phyloP scores from a whole-genome alignment of 2,329 filamentous ascomycete species.

The Fusarium sp. region DNA sequence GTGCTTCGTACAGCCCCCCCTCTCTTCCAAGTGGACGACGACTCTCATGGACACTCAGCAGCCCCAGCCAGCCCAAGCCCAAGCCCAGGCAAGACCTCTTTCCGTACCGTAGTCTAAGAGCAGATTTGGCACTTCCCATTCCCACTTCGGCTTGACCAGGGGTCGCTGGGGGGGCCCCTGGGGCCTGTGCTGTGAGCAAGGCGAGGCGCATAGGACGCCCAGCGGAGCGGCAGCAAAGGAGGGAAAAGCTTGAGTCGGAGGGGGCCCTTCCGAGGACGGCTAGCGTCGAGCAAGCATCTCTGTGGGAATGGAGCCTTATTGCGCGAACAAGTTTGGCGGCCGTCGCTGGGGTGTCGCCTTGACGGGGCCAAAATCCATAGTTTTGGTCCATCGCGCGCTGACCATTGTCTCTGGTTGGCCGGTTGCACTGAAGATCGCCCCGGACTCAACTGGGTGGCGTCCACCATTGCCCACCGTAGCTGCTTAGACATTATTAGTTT shows the following conservation, averaged over 20 bases:
- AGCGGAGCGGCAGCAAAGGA: constrained; percentile 21
- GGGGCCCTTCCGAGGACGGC: constrained; percentile 32
- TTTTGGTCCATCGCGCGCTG: constrained; percentile 30
- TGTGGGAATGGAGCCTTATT: constrained; percentile 43
- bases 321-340: constrained; percentile 44
- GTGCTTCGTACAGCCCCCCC: constrained; percentile 2
- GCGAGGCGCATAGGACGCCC: constrained; percentile 20
- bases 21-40: not conserved
- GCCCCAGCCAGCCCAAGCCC: not conserved
- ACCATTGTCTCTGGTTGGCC: constrained; percentile 35
- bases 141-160: constrained; percentile 27
- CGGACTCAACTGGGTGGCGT: constrained; percentile 42
- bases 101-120: not conserved
- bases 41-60: not conserved
- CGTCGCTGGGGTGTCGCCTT: constrained; percentile 37
- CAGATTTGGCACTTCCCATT: constrained; percentile 38
- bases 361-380: constrained; percentile 22
- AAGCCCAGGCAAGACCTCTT: not conserved
- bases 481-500: constrained; percentile 22
- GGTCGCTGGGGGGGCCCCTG: not conserved
- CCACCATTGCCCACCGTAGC: constrained; percentile 38
- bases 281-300: constrained; percentile 39
- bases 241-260: constrained; percentile 41
- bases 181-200: constrained; percentile 31
- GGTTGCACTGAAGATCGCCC: constrained; percentile 38